A percentile compares a stretch with the other conserved stretches of the same genome.
Evolutionary conservation across 129 eudicot species (phyloP).

Genomic region (Oenanthe sinensis): DNA sequence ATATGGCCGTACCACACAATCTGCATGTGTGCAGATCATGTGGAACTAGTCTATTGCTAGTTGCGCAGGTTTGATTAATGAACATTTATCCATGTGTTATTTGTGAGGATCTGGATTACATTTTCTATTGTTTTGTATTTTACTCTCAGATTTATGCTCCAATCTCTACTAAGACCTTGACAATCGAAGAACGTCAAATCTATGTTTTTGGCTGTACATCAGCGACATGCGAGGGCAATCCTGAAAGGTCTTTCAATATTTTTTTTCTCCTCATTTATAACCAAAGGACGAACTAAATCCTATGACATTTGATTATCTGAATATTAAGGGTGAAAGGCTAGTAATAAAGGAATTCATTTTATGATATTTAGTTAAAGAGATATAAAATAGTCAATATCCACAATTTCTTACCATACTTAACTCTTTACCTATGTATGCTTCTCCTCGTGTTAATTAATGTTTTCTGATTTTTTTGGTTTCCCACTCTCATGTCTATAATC

Average conservation of each 20-base stretch:
- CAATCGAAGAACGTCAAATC: slow-evolving; percentile 63
- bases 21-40: slow-evolving; percentile 57
- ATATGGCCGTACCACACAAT: slow-evolving; percentile 24
- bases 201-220: slow-evolving; percentile 60
- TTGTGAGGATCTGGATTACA: background rate
- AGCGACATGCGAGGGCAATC: slow-evolving; percentile 42
- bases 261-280: slow-evolving; percentile 1
- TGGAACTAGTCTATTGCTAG: slow-evolving; percentile 41
- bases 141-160: slow-evolving; percentile 76
- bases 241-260: slow-evolving; percentile 24
- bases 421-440: background rate
- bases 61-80: slow-evolving; percentile 64
- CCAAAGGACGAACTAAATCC: background rate
- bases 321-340: background rate
- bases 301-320: background rate
- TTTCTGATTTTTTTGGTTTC: background rate
- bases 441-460: background rate
- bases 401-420: background rate
- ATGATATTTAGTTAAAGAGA: background rate
- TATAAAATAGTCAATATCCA: background rate
- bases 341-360: background rate
- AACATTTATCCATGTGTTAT: background rate
- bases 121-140: slow-evolving; percentile 11
- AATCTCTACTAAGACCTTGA: slow-evolving; percentile 37
- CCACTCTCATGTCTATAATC: background rate